These are phyloP conservation scores for Cytospora paraplurivora DNA, from an alignment of 2,329 filamentous ascomycete genomes.

Conservation along the genomic window DNA sequence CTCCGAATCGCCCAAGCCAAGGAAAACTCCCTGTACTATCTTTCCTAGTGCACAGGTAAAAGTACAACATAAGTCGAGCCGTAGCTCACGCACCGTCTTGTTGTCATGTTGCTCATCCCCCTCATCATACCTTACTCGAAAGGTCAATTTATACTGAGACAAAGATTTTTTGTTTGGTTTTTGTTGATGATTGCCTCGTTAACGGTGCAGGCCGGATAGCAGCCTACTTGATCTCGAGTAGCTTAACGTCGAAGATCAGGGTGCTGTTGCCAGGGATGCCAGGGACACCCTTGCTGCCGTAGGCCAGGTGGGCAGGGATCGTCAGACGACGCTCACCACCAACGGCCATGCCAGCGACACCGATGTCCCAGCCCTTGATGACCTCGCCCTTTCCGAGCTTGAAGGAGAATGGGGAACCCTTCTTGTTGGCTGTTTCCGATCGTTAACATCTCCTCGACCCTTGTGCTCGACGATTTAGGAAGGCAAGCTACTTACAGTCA, in stretches of 20 bases:
- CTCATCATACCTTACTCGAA: not conserved
- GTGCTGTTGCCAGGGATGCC: conserved; percentile 92
- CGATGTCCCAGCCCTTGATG: conserved; percentile 98
- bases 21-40: conserved; percentile 12
- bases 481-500: conserved; percentile 66
- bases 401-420: conserved; percentile 96
- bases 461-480: not conserved
- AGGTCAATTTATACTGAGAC: not conserved
- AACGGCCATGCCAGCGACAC: conserved; percentile 86
- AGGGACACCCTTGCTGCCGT: conserved; percentile 79
- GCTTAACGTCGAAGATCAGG: conserved; percentile 88
- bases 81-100: not conserved
- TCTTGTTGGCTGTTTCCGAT: conserved; percentile 79
- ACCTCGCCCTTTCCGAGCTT: conserved; percentile 93
- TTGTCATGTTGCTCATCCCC: not conserved
- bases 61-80: not conserved
- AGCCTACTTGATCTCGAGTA: conserved; percentile 77
- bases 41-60: conserved; percentile 9
- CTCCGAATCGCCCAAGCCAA: conserved; percentile 25
- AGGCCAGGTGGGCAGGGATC: conserved; percentile 84
- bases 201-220: not conserved
- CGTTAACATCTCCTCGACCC: conserved; percentile 25
- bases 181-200: not conserved
- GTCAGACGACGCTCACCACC: conserved; percentile 92
- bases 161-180: not conserved